phyloP scores from a whole-genome alignment of 805 yeast genomes.

The Candida mattraensis region DNA sequence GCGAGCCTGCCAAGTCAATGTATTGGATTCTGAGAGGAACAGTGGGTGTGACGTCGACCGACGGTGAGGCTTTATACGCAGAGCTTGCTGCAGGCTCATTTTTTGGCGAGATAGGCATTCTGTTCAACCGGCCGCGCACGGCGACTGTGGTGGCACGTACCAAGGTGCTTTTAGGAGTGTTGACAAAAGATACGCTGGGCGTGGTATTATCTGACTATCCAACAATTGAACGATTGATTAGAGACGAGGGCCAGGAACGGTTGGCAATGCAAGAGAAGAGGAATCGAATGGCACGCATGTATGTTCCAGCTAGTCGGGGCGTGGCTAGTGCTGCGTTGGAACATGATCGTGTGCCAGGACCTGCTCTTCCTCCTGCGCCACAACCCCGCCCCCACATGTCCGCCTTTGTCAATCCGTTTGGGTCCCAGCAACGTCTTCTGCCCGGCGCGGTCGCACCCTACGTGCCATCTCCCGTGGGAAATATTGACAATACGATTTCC shows the following conservation, averaged over 20 bases:
- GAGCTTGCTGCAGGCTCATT: conserved; percentile 67
- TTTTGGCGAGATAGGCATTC: conserved; percentile 78
- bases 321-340: conserved; percentile 34
- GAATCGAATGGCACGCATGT: conserved; percentile 42
- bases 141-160: conserved; percentile 76
- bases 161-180: conserved; percentile 63
- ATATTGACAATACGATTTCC: conserved; percentile 51
- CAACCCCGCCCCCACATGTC: conserved; percentile 3
- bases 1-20: conserved; percentile 75
- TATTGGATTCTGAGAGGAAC: conserved; percentile 78
- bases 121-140: conserved; percentile 73
- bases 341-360: conserved; percentile 39
- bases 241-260: conserved; percentile 80
- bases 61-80: conserved; percentile 74
- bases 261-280: conserved; percentile 68
- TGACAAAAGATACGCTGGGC: conserved; percentile 62
- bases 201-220: conserved; percentile 64
- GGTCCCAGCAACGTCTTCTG: background rate
- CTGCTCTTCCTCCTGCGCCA: conserved; percentile 37
- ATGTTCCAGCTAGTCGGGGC: conserved; percentile 19
- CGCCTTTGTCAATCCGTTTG: background rate
- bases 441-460: conserved; percentile 1
- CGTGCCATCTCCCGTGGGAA: conserved; percentile 22
- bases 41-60: conserved; percentile 74
- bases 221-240: conserved; percentile 59